Base-by-base conservation (phyloP, 2,329 filamentous ascomycete species). In the Ceratocystiopsis brevicomis region DNA sequence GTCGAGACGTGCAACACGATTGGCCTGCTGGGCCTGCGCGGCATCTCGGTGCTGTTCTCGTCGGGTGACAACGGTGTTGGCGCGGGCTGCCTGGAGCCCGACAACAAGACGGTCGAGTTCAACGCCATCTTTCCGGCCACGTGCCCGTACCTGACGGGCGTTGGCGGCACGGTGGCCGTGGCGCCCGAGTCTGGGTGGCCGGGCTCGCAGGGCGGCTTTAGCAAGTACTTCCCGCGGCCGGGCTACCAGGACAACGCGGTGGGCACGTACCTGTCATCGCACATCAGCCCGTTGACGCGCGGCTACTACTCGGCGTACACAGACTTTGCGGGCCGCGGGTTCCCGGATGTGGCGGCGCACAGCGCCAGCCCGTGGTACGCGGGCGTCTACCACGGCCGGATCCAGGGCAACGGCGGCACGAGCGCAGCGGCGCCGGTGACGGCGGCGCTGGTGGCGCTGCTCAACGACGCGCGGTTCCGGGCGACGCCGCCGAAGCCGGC, bases 21-120 rank as follows among this genome's bases (percentile, higher is more conserved):
- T 57, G 66, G 66, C 32, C 72, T 78, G 47, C 67, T 84, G 6
- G 76, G 75, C 18, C 66, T 71, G 1, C 71, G 78, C 12, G 79
- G 79, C 32, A 71, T 81, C 17, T 73, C 75, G 0, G 62, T 83
- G n/a, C 62, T 85, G 44, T 73, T 76, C 49, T 67, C 70, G 15
- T 71, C 69, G 11, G 80, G 80, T 6, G 77, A 84, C 50, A 40
- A 50, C 3, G 63, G 63, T 1, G 54, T 61, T 1, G 58, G 57
- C 13, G 47, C 50, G 10, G 47, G 47, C 41, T 57, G 54, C 45
- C 45, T 51, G 11, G 47, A 47, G 13, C 50, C 52, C 15, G 52
- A 55, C 49, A 47, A 49, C 45, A 50, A 47, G 34, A 53, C 51
- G 17, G 46, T 49, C 35, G 47, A 53, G 46, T 74, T 74, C 54